Evolutionary conservation across 1,284 basidiomycete species (phyloP), one percentile per base, ranked within the genome.

Genomic region (Microbotryum intermedium): DNA sequence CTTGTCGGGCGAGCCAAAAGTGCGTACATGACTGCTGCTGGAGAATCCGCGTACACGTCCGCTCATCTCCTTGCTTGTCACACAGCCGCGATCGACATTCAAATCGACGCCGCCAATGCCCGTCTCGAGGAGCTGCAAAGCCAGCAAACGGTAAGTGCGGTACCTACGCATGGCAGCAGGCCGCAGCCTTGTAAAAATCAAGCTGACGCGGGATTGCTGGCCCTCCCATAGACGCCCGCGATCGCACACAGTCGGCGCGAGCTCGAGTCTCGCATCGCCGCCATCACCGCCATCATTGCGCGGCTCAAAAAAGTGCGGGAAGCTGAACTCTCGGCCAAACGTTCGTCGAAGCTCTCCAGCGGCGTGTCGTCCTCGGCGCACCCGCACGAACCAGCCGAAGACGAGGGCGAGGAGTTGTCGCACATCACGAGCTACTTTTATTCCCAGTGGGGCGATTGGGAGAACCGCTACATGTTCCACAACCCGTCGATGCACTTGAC

Each of bases 381-480:
- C 18, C 28, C 53, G 23, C 26, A 51, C 23, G 50, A 28, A 11
- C n/a, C n/a, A 6, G 34, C 10, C 50, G 61, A 66, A 25, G 61
- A 66, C 6, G 50, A 47, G 25, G 65, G 45, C 21, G 62, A 64
- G 25, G 58, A 59, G 11, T 47, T 68, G 6, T 67, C 65, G 21
- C 60, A 63, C 49, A 52, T 65, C 48, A 64, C 58, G 6, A 60
- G 55, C 49, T 46, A 60, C 79, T 83, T 64, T 76, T 84, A 70
- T 26, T 77, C 83, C 28, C 88, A 92, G 70, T 87, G 87, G 82
- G 81, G 81, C 1, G 82, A 85, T 67, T 94, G 95, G 74, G 85
- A 89, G 73, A 89, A 94, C 69, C 90, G 93, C 23, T 88, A 91
- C 72, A 87, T 95, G 71, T 80, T 93, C 11, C 91, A 97, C 76